Evolutionary conservation across 1,284 basidiomycete species (phyloP).

Genomic region (Takashimella tepidaria): DNA sequence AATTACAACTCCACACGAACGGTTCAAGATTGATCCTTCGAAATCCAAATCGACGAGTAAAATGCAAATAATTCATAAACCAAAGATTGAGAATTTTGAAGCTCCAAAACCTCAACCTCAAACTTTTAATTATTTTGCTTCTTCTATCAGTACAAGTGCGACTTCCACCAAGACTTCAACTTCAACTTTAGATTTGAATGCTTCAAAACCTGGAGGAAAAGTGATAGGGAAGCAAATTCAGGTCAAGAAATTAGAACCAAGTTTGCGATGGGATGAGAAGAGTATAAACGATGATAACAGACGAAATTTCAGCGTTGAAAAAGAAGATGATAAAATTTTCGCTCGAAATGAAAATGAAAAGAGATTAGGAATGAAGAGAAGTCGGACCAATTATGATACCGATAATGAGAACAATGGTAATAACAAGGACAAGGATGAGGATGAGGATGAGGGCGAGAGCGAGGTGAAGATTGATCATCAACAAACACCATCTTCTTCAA

Average conservation of each 20-base stretch:
- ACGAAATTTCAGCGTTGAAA: too few relatives aligned
- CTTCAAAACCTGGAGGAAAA: too few relatives aligned
- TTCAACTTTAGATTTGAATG: too few relatives aligned
- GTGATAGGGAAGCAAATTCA: too few relatives aligned
- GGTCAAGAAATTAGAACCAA: too few relatives aligned
- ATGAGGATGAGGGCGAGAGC: background rate
- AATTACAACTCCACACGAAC: conserved; percentile 1
- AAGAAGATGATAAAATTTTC: background rate
- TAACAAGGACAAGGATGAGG: background rate
- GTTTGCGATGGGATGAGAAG: too few relatives aligned
- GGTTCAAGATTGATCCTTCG: conserved; percentile 7
- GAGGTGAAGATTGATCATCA: background rate
- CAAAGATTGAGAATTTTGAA: conserved; percentile 14
- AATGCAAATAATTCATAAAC: conserved; percentile 6
- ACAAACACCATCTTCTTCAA: background rate
- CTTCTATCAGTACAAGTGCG: too few relatives aligned
- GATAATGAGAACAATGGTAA: background rate
- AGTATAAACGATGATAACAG: too few relatives aligned
- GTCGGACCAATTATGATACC: background rate
- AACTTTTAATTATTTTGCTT: background rate
- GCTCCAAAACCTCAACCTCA: conserved; percentile 4
- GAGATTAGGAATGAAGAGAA: background rate
- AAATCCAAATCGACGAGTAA: background rate
- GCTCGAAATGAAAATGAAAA: background rate
- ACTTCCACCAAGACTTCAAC: too few relatives aligned